Percentiles rank a stretch among this genome's conserved stretches.
Evolutionary conservation across 768 basidiomycete species (phyloP).

Genomic region (Russula sp.): DNA sequence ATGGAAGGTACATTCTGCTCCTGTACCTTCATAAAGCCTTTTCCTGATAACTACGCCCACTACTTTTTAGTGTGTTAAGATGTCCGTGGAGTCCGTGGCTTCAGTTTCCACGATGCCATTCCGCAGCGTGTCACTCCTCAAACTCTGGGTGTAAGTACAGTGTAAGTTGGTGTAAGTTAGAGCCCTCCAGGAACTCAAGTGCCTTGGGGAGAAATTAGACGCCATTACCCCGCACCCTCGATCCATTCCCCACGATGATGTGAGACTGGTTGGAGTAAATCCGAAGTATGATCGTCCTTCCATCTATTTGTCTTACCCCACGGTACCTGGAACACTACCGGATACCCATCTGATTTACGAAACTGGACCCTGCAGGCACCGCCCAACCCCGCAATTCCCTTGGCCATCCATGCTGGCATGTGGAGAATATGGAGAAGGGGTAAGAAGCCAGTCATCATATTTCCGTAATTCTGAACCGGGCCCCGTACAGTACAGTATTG

Average conservation of each 20-base stretch:
- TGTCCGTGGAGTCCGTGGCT: neutral
- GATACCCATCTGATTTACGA: neutral
- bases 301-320: neutral
- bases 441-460: neutral
- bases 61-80: neutral
- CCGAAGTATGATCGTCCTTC: neutral
- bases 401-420: neutral
- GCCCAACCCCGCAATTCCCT: neutral
- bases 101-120: neutral
- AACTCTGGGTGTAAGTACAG: neutral
- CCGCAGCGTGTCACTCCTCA: neutral
- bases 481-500: no score
- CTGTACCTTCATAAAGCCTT: conserved; percentile 12
- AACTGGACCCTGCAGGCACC: conserved; percentile 15
- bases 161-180: neutral
- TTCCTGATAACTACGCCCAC: neutral
- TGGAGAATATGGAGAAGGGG: neutral
- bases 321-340: neutral
- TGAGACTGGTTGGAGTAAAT: neutral
- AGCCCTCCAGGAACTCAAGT: neutral
- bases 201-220: neutral
- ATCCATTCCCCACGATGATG: neutral
- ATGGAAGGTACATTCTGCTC: neutral
- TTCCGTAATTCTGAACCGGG: neutral
- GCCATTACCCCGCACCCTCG: neutral